These are phyloP conservation scores for Escallonia rubra DNA, from an alignment of 129 eudicot species.

Conservation along the genomic window DNA sequence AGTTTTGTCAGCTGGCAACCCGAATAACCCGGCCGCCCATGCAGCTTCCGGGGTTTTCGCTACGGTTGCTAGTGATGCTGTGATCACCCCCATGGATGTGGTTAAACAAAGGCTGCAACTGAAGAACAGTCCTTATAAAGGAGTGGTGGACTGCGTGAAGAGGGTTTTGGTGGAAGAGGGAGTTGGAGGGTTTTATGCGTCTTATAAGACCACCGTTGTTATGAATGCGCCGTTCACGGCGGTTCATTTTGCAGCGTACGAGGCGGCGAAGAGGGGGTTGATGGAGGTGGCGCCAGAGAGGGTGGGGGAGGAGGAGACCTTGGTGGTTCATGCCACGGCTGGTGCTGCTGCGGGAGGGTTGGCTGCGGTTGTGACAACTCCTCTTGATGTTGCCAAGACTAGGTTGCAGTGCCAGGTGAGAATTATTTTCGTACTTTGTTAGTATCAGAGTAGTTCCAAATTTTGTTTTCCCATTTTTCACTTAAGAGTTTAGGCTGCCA, in stretches of 20 bases:
- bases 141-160: conserved; percentile 40
- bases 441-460: not conserved
- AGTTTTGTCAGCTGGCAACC: conserved; percentile 12
- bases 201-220: conserved; percentile 36
- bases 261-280: conserved; percentile 38
- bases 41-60: conserved; percentile 39
- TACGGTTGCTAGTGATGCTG: conserved; percentile 41
- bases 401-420: conserved; percentile 47
- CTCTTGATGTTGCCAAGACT: conserved; percentile 50
- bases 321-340: conserved; percentile 45
- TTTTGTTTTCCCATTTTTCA: too few species aligned
- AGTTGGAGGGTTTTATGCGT: conserved; percentile 34
- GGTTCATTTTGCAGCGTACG: conserved; percentile 39
- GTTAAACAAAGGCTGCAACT: conserved; percentile 46
- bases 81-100: conserved; percentile 49
- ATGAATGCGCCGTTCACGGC: conserved; percentile 55
- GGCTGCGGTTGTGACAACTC: conserved; percentile 41
- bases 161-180: conserved; percentile 34
- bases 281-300: conserved; percentile 32
- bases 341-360: conserved; percentile 45
- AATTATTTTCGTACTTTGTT: not conserved
- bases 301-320: conserved; percentile 28
- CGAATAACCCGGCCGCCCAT: conserved; percentile 14
- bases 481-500: too few species aligned
- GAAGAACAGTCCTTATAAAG: conserved; percentile 33